Evolutionary conservation across 2,329 filamentous ascomycete genomes (phyloP), one percentile per base, ranked within the genome.

Genomic region (Xylaria multiplex): DNA sequence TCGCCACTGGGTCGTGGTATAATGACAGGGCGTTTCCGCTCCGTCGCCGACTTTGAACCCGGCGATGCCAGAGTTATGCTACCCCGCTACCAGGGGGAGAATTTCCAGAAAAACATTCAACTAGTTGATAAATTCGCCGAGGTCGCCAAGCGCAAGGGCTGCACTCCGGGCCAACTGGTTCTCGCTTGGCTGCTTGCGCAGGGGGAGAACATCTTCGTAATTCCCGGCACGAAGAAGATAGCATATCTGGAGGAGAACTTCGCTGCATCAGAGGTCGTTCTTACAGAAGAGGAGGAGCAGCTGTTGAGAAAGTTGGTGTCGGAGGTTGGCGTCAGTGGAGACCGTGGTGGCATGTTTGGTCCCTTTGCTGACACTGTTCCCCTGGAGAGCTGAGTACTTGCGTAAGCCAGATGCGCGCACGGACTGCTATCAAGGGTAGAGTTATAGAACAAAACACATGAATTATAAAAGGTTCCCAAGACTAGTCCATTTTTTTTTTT

Each of bases 181-280:
- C 72, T 90, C 32, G 84, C 83, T 1, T 90, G 87, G 87, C 76
- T 88, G 42, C 74, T 82, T 53, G 77, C 79, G 27, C 83, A 85
- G 65, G 84, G 83, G 2, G 75, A 79, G 13, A 77, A 81, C 58
- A 76, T 80, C 22, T 68, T 80, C n/a, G 74, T 77, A 11, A 81
- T 83, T 42, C 80, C 76, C 8, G 79, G 78, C 1, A 81, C 78
- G 0, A 80, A 77, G 71, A 76, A 70, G 54, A 65, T 78, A 22
- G 72, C 75, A 67, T 78, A 77, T 57, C 62, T 81, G 35, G 77
- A 80, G 60, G 73, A 79, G 66, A 80, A 80, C 55, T 71, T 71
- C 52, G 72, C 45, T 2, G 69, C 75, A 13, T 56, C 70, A 0
- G 57, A 70, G 1, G 69, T 77, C 19, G 45, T 46, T 35, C 59